phyloP scores from a whole-genome alignment of 805 yeast genomes.

The Groenewaldozyma salmanticensis region DNA sequence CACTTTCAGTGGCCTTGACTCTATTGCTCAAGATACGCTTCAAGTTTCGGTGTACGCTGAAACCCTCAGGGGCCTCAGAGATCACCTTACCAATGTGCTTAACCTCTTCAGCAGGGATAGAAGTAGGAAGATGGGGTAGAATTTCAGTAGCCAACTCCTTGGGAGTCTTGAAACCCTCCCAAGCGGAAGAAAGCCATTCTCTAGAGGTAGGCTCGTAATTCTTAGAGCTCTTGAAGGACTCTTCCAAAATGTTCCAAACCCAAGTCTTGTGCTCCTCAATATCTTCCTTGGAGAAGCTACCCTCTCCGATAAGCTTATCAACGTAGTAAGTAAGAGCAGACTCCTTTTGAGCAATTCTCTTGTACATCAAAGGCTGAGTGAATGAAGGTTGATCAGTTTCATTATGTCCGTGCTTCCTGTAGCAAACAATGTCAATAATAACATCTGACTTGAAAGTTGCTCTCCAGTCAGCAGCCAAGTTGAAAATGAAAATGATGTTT shows the following conservation, averaged over 20 bases:
- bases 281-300: constrained; percentile 81
- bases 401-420: constrained; percentile 98
- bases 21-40: constrained; percentile 87
- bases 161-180: constrained; percentile 99
- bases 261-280: constrained; percentile 93
- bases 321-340: constrained; percentile 82
- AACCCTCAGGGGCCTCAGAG: constrained; percentile 77
- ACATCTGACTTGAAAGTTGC: constrained; percentile 94
- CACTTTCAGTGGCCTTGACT: constrained; percentile 75
- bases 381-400: constrained; percentile 99
- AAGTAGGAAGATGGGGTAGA: constrained; percentile 93
- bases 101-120: constrained; percentile 60
- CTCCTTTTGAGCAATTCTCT: constrained; percentile 79
- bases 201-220: constrained; percentile 84
- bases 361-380: constrained; percentile 97
- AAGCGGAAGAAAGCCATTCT: constrained; percentile 97
- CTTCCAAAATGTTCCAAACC: constrained; percentile 94
- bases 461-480: constrained; percentile 98
- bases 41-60: constrained; percentile 88
- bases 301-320: constrained; percentile 70
- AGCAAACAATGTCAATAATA: constrained; percentile 93
- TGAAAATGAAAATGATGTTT: constrained; percentile 81
- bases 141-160: constrained; percentile 92
- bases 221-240: constrained; percentile 77
- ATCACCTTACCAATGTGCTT: constrained; percentile 70